Base-by-base conservation (phyloP, 2,329 filamentous ascomycete genomes). In the Lecanicillium sp. region DNA sequence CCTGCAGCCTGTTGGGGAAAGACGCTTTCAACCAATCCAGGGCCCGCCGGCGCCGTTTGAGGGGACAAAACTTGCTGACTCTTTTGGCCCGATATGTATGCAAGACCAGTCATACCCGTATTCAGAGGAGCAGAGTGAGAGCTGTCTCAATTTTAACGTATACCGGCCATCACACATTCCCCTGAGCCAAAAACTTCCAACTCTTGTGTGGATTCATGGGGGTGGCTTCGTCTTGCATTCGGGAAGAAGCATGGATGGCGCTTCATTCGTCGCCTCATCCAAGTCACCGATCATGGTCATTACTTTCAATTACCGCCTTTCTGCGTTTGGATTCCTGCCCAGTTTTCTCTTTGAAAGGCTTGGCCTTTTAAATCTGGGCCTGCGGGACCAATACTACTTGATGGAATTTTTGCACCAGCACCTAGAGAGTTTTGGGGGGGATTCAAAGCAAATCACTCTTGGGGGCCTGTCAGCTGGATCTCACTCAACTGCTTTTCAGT, bases 401-500 rank as follows among this genome's bases (percentile, higher is more conserved):
- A 51, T 79, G 2, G 51, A 67, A 45, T 78, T 75, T 62, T 67
- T 78, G 0, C 65, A 74, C 35, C 60, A 59, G 8, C 54, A 78
- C 42, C 73, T 78, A 37, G 46, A 53, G 2, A 51, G 60, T 2
- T 78, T 79, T 38, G 73, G 75, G 0, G 73, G 75, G 3, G 66
- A 78, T 37, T 62, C 64, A 0, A 45, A 51, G 2, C 62, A 67
- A 6, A 68, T 80, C 0, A 75, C 71, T 0, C 64, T 78, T 14
- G 66, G 65, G 41, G 75, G 76, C 0, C 68, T 74, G 43, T 71
- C 66, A 9, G 72, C 75, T 1, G 75, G 76, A 33, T 48, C 55
- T 7, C 59, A 63, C 40, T 61, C 60, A 0, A 57, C 60, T 0
- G 60, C 58, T 6, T 58, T 62, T 3, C 57, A 61, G 34, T 59